Conservation (phyloP, 2,329 filamentous ascomycete genomes). For the Hansfordia pulvinata region DNA sequence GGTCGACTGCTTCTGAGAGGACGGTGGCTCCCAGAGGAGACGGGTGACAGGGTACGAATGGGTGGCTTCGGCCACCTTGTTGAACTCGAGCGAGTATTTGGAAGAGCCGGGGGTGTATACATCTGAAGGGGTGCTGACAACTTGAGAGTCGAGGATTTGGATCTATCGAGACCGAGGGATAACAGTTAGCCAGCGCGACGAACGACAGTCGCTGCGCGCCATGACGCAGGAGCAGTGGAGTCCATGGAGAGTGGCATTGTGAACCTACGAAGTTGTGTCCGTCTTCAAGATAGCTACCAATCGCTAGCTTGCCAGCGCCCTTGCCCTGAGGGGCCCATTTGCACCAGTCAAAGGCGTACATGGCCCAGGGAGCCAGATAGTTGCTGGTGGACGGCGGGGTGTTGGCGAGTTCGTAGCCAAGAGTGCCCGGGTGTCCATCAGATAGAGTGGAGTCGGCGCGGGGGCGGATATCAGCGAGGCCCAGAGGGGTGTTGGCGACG, state of each 20-base stretch:
- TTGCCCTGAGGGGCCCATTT: conserved; percentile 81
- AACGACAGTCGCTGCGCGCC: not conserved
- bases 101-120: conserved; percentile 56
- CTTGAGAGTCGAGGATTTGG: conserved; percentile 87
- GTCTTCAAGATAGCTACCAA: conserved; percentile 94
- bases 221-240: no score
- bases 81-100: conserved; percentile 75
- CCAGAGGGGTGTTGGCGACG: conserved; percentile 74
- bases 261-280: conserved; percentile 84
- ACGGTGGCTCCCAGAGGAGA: conserved; percentile 90
- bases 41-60: conserved; percentile 96
- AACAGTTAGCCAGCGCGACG: conserved; percentile 4
- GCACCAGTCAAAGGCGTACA: conserved; percentile 98
- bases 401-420: conserved; percentile 53
- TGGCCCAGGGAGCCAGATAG: conserved; percentile 85
- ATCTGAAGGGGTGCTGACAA: conserved; percentile 55
- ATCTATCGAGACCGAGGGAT: no score
- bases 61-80: conserved; percentile 87
- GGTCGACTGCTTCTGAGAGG: conserved; percentile 86
- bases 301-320: conserved; percentile 80
- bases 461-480: conserved; percentile 81
- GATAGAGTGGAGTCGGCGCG: conserved; percentile 70
- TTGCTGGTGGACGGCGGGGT: conserved; percentile 67
- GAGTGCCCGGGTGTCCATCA: conserved; percentile 51
- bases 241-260: no score